Evolutionary conservation across 2,329 filamentous ascomycete genomes (phyloP).

Genomic region (Talaromyces marneffei): DNA sequence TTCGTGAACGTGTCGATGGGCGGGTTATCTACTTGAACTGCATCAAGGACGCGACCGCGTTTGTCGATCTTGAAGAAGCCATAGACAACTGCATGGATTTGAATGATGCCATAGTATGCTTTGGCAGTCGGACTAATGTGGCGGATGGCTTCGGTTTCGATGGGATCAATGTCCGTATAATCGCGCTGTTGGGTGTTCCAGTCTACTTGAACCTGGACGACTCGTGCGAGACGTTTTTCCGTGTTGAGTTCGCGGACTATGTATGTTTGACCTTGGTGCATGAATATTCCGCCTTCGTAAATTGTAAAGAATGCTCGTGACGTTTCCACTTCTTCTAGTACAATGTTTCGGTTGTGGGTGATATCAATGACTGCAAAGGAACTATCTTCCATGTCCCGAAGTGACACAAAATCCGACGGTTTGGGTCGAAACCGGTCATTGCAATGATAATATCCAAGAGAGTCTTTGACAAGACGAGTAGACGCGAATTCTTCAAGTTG

Average conservation of each 20-base stretch:
- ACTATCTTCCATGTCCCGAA: constrained; percentile 84
- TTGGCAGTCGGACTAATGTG: constrained; percentile 57
- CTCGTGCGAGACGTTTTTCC: constrained; percentile 74
- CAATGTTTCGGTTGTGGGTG: constrained; percentile 68
- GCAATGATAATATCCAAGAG: constrained; percentile 80
- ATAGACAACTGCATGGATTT: constrained; percentile 82
- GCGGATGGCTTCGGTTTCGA: constrained; percentile 84
- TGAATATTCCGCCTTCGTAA: constrained; percentile 93
- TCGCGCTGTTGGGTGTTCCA: constrained; percentile 94
- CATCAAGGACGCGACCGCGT: constrained; percentile 77
- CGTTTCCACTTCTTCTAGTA: constrained; percentile 93
- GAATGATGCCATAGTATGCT: constrained; percentile 81
- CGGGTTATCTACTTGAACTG: constrained; percentile 87
- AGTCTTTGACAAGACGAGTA: constrained; percentile 68
- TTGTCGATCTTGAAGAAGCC: constrained; percentile 97
- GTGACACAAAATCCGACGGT: constrained; percentile 76
- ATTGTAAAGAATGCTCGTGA: constrained; percentile 92
- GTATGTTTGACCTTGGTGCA: constrained; percentile 92
- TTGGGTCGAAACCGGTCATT: constrained; percentile 80
- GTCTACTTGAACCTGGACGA: constrained; percentile 83
- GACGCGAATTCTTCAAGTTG: constrained; percentile 65
- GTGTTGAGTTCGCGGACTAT: constrained; percentile 83
- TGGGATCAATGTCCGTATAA: constrained; percentile 87
- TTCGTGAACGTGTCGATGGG: constrained; percentile 79
- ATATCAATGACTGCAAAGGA: constrained; percentile 91